Evolutionary conservation across 2,329 filamentous ascomycete genomes (phyloP).

Genomic region (Fusarium guadeloupense): DNA sequence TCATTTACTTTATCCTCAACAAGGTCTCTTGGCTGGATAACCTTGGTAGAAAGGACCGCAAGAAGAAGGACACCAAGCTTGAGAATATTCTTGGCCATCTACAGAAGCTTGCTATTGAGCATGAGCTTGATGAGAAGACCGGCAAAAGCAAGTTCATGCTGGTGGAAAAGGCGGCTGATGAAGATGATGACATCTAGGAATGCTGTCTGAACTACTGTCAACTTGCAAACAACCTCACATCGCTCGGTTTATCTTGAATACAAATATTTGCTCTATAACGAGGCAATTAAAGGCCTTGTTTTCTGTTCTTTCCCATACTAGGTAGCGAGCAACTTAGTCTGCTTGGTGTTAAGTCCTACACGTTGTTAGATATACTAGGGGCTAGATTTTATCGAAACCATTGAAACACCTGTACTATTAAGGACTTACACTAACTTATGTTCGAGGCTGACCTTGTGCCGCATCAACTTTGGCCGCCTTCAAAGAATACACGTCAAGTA

Average conservation of each 20-base stretch:
- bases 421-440: too few relatives aligned
- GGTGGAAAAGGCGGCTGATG: slow-evolving; percentile 16
- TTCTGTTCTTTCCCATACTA: too few relatives aligned
- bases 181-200: slow-evolving; percentile 25
- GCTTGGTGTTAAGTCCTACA: too few relatives aligned
- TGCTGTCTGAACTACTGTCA: accelerated
- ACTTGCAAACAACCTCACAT: too few relatives aligned
- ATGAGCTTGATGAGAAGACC: slow-evolving; percentile 28
- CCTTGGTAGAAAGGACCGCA: slow-evolving; percentile 19
- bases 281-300: too few relatives aligned
- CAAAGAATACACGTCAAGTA: neutral
- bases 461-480: too few relatives aligned
- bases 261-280: too few relatives aligned
- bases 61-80: slow-evolving; percentile 20
- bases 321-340: too few relatives aligned
- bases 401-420: neutral
- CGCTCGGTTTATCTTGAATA: too few relatives aligned
- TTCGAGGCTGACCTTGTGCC: too few relatives aligned
- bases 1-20: slow-evolving; percentile 24
- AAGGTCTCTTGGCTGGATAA: slow-evolving; percentile 29
- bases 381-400: too few relatives aligned
- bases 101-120: slow-evolving; percentile 27
- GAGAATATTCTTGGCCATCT: slow-evolving; percentile 23
- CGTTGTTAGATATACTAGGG: too few relatives aligned
- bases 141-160: slow-evolving; percentile 19